Base-by-base conservation (phyloP, 2,329 filamentous ascomycete species). In the Grosmannia serpens region DNA sequence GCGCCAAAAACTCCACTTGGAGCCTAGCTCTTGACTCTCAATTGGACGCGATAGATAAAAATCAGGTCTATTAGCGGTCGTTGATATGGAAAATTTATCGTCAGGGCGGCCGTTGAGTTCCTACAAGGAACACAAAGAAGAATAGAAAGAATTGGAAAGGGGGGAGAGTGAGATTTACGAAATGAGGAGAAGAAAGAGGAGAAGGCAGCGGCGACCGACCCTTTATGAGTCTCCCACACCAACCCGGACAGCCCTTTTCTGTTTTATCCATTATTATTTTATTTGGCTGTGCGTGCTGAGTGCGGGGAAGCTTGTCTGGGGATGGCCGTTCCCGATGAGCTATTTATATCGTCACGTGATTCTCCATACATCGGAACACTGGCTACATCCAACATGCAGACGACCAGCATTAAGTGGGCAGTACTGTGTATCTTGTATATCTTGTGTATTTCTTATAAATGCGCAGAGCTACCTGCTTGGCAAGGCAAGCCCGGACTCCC, bases 291-390 rank as follows among this genome's bases (percentile, higher is more conserved):
- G 50, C 31, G 29, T 29, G 20, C 29, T 53, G 50, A n/a, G 29
- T 53, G 50, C 50, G 50, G 50, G 50, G 50, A 53, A 53, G 50
- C 50, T 53, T 53, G 50, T 35, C 50, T 53, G 50, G 50, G 50
- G 50, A 51, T 31, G 49, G 29, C 9, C 24, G 26, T 29, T 27
- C 24, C 47, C 47, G 24, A n/a, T 27, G 24, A 50, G 47, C 47
- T 50, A 53, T 22, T 33, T 2, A 5, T 53, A 4, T 29, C 2
- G 20, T 53, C 31, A 53, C 53, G 35, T 29, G 24, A 31, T 27
- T 15, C 31, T 5, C 9, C 41, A 1, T 17, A n/a, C 17, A 22
- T n/a, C 8, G 41, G 41, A 44, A 44, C 17, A 9, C 20, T 20
- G 20, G 9, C 13, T 20, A 7, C 17, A 17, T 3, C 38, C 15